These are phyloP conservation scores for Cubamyces sp. DNA, from an alignment of 768 basidiomycete genomes.

Conservation along the genomic window DNA sequence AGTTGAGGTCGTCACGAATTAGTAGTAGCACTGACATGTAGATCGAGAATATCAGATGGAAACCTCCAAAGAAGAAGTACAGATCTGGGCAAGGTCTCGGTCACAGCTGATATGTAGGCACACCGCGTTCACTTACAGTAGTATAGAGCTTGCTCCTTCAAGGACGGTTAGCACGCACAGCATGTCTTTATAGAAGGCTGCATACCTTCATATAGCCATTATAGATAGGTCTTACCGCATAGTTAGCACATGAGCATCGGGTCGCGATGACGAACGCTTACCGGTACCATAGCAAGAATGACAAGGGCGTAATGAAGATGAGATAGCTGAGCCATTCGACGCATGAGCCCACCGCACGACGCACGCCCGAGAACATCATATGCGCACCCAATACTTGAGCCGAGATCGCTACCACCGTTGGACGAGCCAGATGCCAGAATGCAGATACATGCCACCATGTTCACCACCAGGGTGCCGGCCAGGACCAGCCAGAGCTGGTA, in stretches of 20 bases:
- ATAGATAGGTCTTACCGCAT: constrained; percentile 79
- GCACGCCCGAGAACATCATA: not conserved
- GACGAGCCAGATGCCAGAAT: constrained; percentile 76
- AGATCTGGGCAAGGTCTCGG: constrained; percentile 80
- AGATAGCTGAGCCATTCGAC: constrained; percentile 59
- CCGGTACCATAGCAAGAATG: constrained; percentile 97
- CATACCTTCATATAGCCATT: constrained; percentile 95
- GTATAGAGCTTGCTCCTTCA: constrained; percentile 88
- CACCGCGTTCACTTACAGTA: constrained; percentile 65
- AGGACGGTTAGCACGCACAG: constrained; percentile 32
- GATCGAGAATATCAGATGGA: constrained; percentile 89
- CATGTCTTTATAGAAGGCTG: constrained; percentile 13
- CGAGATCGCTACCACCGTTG: constrained; percentile 80
- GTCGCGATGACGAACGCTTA: constrained; percentile 40
- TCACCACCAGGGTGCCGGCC: constrained; percentile 77
- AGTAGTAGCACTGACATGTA: constrained; percentile 72
- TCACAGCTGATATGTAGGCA: constrained; percentile 28
- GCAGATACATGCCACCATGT: constrained; percentile 89
- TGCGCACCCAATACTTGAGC: constrained; percentile 78
- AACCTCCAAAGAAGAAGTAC: constrained; percentile 96
- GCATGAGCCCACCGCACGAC: not conserved
- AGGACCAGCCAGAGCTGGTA: constrained; percentile 96
- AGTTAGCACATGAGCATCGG: not conserved
- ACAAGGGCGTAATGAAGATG: constrained; percentile 73
- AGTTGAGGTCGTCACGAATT: not conserved